Evolutionary conservation across 768 basidiomycete species (phyloP).

Genomic region (Daedalea quercina): DNA sequence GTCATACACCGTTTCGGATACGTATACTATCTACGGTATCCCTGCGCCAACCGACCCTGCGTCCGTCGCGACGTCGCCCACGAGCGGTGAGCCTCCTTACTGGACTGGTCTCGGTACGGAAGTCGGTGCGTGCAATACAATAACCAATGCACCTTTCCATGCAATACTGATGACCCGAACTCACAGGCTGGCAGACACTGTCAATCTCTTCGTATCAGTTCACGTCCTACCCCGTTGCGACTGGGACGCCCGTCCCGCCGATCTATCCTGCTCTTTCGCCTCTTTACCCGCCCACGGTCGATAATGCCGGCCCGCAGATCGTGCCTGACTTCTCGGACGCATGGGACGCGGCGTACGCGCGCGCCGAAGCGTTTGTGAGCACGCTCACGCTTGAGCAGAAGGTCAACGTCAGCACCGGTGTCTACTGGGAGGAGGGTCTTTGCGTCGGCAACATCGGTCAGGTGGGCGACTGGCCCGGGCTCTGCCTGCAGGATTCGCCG

Average conservation of each 20-base stretch:
- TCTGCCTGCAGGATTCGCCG: slow-evolving; percentile 66
- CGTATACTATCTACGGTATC: slow-evolving; percentile 1
- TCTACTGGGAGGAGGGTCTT: slow-evolving; percentile 56
- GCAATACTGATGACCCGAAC: neutral
- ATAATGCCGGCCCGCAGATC: slow-evolving; percentile 26
- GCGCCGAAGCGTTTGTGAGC: slow-evolving; percentile 23
- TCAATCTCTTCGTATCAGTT: slow-evolving; percentile 41
- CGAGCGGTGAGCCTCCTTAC: slow-evolving; percentile 10
- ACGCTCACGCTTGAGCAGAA: slow-evolving; percentile 60
- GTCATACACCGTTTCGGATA: slow-evolving; percentile 1
- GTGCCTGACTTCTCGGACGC: slow-evolving; percentile 37
- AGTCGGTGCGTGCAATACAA: slow-evolving; percentile 16
- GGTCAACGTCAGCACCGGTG: slow-evolving; percentile 56
- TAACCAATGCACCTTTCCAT: neutral
- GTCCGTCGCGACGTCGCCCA: slow-evolving; percentile 1
- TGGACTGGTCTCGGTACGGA: slow-evolving; percentile 19
- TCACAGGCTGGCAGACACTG: slow-evolving; percentile 22
- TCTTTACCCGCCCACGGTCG: slow-evolving; percentile 46
- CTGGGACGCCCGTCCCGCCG: slow-evolving; percentile 43
- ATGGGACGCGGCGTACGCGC: slow-evolving; percentile 15
- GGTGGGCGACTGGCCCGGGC: slow-evolving; percentile 51
- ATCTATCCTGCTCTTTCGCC: slow-evolving; percentile 52
- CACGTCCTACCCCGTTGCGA: slow-evolving; percentile 56
- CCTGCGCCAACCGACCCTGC: neutral
- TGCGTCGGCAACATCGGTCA: slow-evolving; percentile 66